These are phyloP conservation scores for Aspergillus mulundensis DNA, from an alignment of 495 filamentous ascomycete genomes.

Conservation along the genomic window DNA sequence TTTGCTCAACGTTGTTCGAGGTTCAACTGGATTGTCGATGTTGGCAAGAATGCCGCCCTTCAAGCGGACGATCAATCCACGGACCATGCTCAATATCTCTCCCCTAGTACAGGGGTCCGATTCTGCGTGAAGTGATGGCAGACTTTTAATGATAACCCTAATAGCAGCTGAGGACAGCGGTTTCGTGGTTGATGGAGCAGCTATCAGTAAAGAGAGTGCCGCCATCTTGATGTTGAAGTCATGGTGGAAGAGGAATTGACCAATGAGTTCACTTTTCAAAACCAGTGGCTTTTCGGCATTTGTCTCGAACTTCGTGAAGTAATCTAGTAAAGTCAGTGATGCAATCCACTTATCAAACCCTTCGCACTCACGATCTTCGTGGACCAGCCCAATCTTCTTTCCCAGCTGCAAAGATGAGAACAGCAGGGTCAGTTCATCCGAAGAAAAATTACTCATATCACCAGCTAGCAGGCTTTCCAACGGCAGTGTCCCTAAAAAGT, in stretches of 20 bases:
- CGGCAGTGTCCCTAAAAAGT: conserved; percentile 51
- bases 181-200: conserved; percentile 63
- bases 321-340: conserved; percentile 27
- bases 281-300: conserved; percentile 22
- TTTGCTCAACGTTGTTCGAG: conserved; percentile 10
- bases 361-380: conserved; percentile 62
- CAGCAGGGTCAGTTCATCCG: conserved; percentile 56
- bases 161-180: conserved; percentile 61
- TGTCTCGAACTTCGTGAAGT: conserved; percentile 22
- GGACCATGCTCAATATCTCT: conserved; percentile 64
- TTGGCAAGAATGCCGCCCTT: conserved; percentile 34
- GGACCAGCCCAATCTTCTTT: conserved; percentile 72
- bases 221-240: conserved; percentile 63
- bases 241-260: conserved; percentile 58
- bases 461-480: conserved; percentile 38
- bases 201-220: conserved; percentile 69
- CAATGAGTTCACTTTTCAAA: conserved; percentile 40
- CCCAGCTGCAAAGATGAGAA: conserved; percentile 70
- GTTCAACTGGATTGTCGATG: conserved; percentile 14
- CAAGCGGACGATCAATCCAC: conserved; percentile 64
- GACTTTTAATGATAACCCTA: conserved; percentile 51
- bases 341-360: background rate
- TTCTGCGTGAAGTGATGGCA: conserved; percentile 71
- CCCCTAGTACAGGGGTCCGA: conserved; percentile 79
- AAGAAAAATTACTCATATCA: conserved; percentile 35